These are phyloP conservation scores for Eutypella sp. DNA, from an alignment of 2,329 filamentous ascomycete genomes.

Conservation along the genomic window DNA sequence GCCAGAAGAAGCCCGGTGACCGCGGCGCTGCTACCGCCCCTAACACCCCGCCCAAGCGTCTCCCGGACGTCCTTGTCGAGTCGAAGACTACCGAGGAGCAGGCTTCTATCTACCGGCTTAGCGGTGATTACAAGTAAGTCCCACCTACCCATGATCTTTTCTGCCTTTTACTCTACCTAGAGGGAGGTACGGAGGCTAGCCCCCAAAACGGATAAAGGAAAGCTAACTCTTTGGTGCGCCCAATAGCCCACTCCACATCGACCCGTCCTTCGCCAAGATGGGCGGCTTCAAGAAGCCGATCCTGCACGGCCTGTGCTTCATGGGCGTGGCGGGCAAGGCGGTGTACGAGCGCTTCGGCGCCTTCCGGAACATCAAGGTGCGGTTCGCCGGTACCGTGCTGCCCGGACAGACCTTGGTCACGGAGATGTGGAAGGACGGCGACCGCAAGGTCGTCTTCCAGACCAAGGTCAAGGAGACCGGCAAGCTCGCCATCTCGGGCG, in stretches of 20 bases:
- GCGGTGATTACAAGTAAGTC: constrained; percentile 78
- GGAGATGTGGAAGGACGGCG: constrained; percentile 78
- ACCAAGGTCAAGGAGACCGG: constrained; percentile 87
- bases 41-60: constrained; percentile 72
- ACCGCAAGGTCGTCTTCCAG: constrained; percentile 75
- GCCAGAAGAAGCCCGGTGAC: constrained; percentile 69
- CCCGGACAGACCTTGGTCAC: constrained; percentile 87
- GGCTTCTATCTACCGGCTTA: constrained; percentile 87
- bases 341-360: constrained; percentile 77
- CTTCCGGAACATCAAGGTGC: constrained; percentile 88
- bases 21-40: constrained; percentile 74
- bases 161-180: no score
- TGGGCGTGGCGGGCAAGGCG: constrained; percentile 87
- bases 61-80: constrained; percentile 78
- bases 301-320: constrained; percentile 92
- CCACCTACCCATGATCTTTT: not conserved
- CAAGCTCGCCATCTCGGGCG: constrained; percentile 78
- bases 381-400: constrained; percentile 80
- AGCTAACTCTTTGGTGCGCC: not conserved
- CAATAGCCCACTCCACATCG: constrained; percentile 77
- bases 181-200: no score
- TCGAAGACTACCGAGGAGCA: constrained; percentile 85
- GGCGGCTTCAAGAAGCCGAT: constrained; percentile 94
- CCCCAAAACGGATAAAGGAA: not conserved
- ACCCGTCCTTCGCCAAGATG: constrained; percentile 89